Base-by-base conservation (phyloP, 495 filamentous ascomycete species). In the Penicillium nucicola region DNA sequence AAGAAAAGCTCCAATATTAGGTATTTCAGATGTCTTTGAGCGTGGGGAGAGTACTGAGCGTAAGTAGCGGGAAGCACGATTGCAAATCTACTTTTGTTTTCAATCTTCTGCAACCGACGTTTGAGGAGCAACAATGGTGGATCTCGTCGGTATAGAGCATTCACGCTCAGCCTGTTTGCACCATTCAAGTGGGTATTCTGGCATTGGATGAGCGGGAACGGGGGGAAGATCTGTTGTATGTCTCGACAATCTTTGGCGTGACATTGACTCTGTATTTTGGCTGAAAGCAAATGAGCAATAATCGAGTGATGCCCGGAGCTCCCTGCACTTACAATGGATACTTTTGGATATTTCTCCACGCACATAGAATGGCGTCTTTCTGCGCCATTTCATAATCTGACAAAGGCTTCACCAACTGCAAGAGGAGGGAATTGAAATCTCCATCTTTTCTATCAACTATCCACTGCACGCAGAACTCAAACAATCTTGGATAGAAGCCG, bases 401-500 rank as follows among this genome's bases (percentile, higher is more conserved):
- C 2, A 65, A 42, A 48, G 50, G 34, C 19, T 30, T 40, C 52
- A 65, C 59, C 14, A 45, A 40, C 11, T 53, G 50, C 22, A 64
- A 52, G 35, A 61, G 58, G 36, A 56, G 34, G 14, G 35, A 56
- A 33, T 62, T 62, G 28, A 65, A 62, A n/a, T 14, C 35, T 15
- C 61, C 58, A 18, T 62, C 56, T 45, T 53, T 65, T 4, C 62
- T 56, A 35, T 55, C 57, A n/a, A n/a, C n/a, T n/a, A n/a, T n/a
- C n/a, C 56, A 60, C 40, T 62, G 53, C 30, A 17, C 13, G n/a
- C 59, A 62, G 39, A 59, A 58, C 38, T 62, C 64, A 32, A 67
- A 65, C 38, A 67, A 41, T 32, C 56, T 46, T 37, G 61, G 61
- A 50, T 58, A 66, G 42, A 43, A 63, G 25, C 60, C 60, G 7